phyloP scores from a whole-genome alignment of 306 rosid genomes.

The Abrus pulchellus region DNA sequence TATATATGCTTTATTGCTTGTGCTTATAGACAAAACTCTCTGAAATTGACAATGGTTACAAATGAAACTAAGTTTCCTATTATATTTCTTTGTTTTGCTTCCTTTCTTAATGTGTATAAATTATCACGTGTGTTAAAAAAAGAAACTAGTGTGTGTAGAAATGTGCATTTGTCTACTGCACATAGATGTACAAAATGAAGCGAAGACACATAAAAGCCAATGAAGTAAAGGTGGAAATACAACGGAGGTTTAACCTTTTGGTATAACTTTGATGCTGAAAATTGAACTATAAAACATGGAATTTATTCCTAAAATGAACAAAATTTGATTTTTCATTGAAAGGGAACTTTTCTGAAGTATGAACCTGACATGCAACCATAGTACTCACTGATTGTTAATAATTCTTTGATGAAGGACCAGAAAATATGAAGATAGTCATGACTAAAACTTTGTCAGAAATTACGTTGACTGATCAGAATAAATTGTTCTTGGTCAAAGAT shows the following conservation, averaged over 20 bases:
- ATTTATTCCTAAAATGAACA: conserved; percentile 13
- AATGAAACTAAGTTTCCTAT: not conserved
- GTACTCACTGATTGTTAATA: conserved; percentile 17
- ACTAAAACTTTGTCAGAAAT: conserved; percentile 64
- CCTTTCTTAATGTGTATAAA: conserved; percentile 11
- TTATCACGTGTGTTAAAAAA: not conserved
- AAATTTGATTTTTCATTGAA: conserved; percentile 6
- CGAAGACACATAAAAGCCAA: conserved; percentile 2
- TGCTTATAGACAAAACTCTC: conserved; percentile 1
- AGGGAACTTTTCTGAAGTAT: not conserved
- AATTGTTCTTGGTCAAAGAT: conserved; percentile 56
- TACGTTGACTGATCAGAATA: conserved; percentile 64
- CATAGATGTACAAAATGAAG: conserved; percentile 18
- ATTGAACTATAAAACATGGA: conserved; percentile 16
- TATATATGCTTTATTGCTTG: not conserved
- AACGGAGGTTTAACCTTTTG: not conserved
- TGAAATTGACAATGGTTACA: not conserved
- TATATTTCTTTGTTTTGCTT: conserved; percentile 18
- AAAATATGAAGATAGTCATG: conserved; percentile 58
- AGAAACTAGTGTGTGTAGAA: not conserved
- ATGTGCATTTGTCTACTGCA: conserved; percentile 10
- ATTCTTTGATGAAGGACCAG: conserved; percentile 56
- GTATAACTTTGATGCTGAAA: not conserved
- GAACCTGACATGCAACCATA: conserved; percentile 17
- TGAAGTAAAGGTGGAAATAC: not conserved